phyloP scores from a whole-genome alignment of 148 eudicot species.

The Bassia scoparia region DNA sequence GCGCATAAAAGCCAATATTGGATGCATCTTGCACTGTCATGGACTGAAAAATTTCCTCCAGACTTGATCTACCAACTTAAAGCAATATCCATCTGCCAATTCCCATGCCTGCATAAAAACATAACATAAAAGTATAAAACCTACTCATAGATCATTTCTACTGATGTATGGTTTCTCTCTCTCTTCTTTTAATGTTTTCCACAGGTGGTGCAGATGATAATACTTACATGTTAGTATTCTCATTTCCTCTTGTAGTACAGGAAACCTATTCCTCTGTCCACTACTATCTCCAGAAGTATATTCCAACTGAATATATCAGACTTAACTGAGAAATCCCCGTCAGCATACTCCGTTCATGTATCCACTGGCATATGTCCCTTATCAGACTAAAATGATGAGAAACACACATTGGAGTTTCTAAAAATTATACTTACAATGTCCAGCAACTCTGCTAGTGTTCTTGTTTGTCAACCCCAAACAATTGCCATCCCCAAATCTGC shows the following conservation, averaged over 20 bases:
- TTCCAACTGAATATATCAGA: conserved; percentile 17
- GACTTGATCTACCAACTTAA: not conserved
- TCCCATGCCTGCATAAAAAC: conserved; percentile 24
- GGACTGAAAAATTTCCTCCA: conserved; percentile 1
- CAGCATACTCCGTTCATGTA: conserved; percentile 16
- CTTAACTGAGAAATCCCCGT: not conserved
- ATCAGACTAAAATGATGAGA: too few relatives aligned
- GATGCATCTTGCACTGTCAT: conserved; percentile 24
- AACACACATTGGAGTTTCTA: too few relatives aligned
- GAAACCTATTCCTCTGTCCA: not conserved
- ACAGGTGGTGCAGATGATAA: not conserved
- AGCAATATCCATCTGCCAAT: conserved; percentile 4
- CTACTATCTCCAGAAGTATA: conserved; percentile 14
- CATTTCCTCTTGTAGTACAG: not conserved
- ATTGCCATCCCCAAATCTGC: too few relatives aligned
- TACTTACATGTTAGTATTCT: conserved; percentile 19
- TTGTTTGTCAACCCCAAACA: conserved; percentile 31
- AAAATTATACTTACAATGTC: conserved; percentile 30
- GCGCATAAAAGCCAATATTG: conserved; percentile 16
- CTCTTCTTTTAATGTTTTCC: too few relatives aligned
- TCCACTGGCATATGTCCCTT: not conserved
- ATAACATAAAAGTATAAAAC: not conserved
- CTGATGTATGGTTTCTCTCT: too few relatives aligned
- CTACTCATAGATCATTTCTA: not conserved
- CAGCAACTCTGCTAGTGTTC: conserved; percentile 28